phyloP scores from a whole-genome alignment of 495 filamentous ascomycete species.

The Penicilliopsis zonata region DNA sequence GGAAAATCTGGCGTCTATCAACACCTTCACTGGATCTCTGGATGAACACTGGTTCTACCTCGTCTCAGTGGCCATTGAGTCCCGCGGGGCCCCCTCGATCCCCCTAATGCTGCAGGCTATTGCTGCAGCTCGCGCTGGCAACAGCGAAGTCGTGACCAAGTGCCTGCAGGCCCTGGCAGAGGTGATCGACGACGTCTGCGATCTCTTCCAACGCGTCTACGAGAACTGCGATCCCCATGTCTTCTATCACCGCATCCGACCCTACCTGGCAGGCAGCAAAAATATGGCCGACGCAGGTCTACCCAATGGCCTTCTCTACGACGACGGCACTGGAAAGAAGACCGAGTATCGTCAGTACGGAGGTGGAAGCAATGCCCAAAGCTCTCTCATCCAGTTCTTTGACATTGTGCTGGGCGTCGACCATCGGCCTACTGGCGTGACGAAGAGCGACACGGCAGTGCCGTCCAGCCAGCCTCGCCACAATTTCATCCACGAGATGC shows the following conservation, averaged over 20 bases:
- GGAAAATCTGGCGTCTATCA: conserved; percentile 71
- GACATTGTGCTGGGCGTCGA: conserved; percentile 86
- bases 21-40: conserved; percentile 87
- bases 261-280: conserved; percentile 89
- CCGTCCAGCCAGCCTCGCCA: conserved; percentile 49
- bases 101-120: conserved; percentile 84
- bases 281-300: conserved; percentile 93
- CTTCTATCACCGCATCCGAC: conserved; percentile 89
- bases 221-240: conserved; percentile 86
- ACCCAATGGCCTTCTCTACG: conserved; percentile 77
- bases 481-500: conserved; percentile 95
- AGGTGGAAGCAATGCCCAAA: conserved; percentile 92
- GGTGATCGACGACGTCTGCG: conserved; percentile 69
- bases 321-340: conserved; percentile 51
- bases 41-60: conserved; percentile 99
- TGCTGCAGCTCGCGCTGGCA: conserved; percentile 58
- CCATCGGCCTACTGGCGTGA: conserved; percentile 80
- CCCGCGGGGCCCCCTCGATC: conserved; percentile 78
- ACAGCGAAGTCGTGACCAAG: conserved; percentile 57
- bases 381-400: conserved; percentile 89
- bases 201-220: conserved; percentile 70
- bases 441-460: conserved; percentile 33
- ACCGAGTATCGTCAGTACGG: conserved; percentile 65
- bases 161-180: conserved; percentile 72
- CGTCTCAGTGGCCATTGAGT: conserved; percentile 90